A percentile compares a stretch with the other conserved stretches of the same genome.
Evolutionary conservation across 805 yeast species (phyloP).

Genomic region (Babjeviella inositovora): DNA sequence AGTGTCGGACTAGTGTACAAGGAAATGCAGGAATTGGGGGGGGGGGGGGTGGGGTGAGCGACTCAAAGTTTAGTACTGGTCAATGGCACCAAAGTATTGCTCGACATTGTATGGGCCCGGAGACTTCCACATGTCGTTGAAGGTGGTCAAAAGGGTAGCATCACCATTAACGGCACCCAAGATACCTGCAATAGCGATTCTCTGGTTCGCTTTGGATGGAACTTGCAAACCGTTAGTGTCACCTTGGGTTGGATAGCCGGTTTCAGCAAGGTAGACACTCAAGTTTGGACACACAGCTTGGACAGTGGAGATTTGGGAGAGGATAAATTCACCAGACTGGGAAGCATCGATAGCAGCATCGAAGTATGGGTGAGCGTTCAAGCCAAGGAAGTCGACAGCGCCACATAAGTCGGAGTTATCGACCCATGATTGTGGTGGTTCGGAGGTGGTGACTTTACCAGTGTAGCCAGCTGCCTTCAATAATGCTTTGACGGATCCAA

Average conservation of each 20-base stretch:
- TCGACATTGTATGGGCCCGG: constrained; percentile 81
- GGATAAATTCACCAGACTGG: constrained; percentile 56
- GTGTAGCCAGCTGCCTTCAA: constrained; percentile 57
- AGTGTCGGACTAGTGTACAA: too few species aligned
- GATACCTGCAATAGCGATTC: constrained; percentile 48
- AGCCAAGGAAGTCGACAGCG: constrained; percentile 69
- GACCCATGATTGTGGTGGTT: constrained; percentile 69
- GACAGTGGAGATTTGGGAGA: constrained; percentile 42
- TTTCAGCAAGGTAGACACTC: constrained; percentile 57
- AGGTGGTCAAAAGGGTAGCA: constrained; percentile 65
- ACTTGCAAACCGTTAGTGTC: constrained; percentile 53
- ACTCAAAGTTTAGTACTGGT: too few species aligned
- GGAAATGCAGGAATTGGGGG: too few species aligned
- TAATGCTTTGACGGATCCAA: constrained; percentile 40
- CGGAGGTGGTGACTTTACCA: constrained; percentile 72
- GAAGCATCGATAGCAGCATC: constrained; percentile 44
- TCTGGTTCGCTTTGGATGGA: constrained; percentile 60
- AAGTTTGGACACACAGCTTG: constrained; percentile 36
- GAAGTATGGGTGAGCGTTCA: constrained; percentile 81
- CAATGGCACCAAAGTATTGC: constrained; percentile 66
- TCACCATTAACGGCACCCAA: constrained; percentile 40
- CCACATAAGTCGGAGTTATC: constrained; percentile 58
- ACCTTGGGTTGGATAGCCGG: constrained; percentile 82
- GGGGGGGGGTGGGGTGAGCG: too few species aligned
- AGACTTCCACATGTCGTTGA: constrained; percentile 70